Evolutionary conservation across 352 stramenopile genomes (phyloP).

Genomic region (Globisporangium echinulatum): DNA sequence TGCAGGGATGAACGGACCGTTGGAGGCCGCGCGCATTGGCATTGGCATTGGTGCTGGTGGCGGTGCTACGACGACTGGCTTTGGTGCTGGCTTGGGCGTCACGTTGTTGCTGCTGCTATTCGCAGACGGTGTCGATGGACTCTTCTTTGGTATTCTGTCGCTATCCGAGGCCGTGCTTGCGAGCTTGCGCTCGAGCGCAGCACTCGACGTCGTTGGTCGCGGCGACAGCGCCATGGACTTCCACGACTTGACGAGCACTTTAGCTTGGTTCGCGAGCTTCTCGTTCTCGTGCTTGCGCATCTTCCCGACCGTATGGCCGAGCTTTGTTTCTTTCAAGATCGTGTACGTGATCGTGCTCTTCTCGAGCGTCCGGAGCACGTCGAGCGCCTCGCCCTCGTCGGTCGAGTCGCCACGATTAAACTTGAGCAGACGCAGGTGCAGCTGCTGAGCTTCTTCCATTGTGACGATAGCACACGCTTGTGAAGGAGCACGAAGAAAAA

Average conservation of each 20-base stretch:
- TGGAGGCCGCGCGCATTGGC: constrained; percentile 1
- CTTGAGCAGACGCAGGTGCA: constrained; percentile 69
- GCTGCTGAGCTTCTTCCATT: constrained; percentile 64
- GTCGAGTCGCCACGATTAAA: constrained; percentile 57
- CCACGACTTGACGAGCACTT: constrained; percentile 82
- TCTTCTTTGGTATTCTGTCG: constrained; percentile 25
- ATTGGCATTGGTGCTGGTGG: not conserved
- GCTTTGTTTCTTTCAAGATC: constrained; percentile 81
- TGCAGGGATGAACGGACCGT: constrained; percentile 46
- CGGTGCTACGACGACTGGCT: not conserved
- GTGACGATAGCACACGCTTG: constrained; percentile 1
- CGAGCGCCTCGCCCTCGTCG: constrained; percentile 51
- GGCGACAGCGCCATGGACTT: constrained; percentile 80
- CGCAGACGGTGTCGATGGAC: constrained; percentile 6
- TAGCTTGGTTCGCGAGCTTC: constrained; percentile 68
- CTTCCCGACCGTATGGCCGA: constrained; percentile 83
- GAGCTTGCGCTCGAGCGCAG: constrained; percentile 23
- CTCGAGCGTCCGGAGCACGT: constrained; percentile 59
- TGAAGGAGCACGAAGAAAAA: too few species aligned
- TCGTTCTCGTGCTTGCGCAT: constrained; percentile 85
- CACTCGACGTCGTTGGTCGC: constrained; percentile 11
- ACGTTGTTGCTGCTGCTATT: constrained; percentile 13
- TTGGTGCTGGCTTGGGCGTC: not conserved
- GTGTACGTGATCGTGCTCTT: constrained; percentile 47
- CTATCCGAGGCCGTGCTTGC: constrained; percentile 21